A percentile compares a stretch with the other conserved stretches of the same genome.
Evolutionary conservation across 108 stramenopile genomes (phyloP).

Genomic region (Skeletonema grethae): DNA sequence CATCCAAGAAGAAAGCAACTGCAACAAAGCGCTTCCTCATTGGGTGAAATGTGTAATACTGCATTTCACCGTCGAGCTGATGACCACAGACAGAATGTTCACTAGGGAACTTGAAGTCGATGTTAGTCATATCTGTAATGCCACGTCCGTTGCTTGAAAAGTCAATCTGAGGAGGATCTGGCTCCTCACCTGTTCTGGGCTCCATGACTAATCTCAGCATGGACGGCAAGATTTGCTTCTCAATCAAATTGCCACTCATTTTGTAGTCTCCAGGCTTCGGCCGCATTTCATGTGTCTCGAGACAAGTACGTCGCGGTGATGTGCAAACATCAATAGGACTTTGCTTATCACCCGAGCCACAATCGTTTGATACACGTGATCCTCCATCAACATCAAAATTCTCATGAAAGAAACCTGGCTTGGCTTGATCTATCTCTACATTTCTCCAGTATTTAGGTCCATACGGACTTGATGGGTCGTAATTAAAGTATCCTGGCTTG

Average conservation of each 20-base stretch:
- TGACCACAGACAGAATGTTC: slow-evolving; percentile 77
- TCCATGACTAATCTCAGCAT: slow-evolving; percentile 41
- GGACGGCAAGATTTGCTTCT: slow-evolving; percentile 42
- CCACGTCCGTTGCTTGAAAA: slow-evolving; percentile 76
- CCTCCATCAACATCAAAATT: slow-evolving; percentile 27
- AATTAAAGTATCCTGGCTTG: slow-evolving; percentile 37
- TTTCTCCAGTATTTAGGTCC: slow-evolving; percentile 36
- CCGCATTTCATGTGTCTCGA: slow-evolving; percentile 44
- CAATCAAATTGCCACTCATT: slow-evolving; percentile 30
- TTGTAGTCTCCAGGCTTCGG: slow-evolving; percentile 42
- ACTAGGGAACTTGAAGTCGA: slow-evolving; percentile 85
- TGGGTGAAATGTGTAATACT: slow-evolving; percentile 69
- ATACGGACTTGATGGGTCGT: slow-evolving; percentile 26
- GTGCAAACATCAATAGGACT: slow-evolving; percentile 78
- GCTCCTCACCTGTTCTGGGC: slow-evolving; percentile 44
- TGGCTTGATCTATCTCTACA: slow-evolving; percentile 9
- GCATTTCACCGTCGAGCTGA: slow-evolving; percentile 80
- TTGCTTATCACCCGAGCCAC: slow-evolving; percentile 54
- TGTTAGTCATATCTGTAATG: slow-evolving; percentile 63
- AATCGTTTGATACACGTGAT: slow-evolving; percentile 23
- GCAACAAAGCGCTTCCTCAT: slow-evolving; percentile 39
- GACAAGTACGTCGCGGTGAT: slow-evolving; percentile 20
- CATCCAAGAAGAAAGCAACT: slow-evolving; percentile 44
- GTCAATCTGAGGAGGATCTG: slow-evolving; percentile 59
- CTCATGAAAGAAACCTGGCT: slow-evolving; percentile 32